Evolutionary conservation across 352 stramenopile genomes (phyloP).

Genomic region (Sclerospora graminicola): DNA sequence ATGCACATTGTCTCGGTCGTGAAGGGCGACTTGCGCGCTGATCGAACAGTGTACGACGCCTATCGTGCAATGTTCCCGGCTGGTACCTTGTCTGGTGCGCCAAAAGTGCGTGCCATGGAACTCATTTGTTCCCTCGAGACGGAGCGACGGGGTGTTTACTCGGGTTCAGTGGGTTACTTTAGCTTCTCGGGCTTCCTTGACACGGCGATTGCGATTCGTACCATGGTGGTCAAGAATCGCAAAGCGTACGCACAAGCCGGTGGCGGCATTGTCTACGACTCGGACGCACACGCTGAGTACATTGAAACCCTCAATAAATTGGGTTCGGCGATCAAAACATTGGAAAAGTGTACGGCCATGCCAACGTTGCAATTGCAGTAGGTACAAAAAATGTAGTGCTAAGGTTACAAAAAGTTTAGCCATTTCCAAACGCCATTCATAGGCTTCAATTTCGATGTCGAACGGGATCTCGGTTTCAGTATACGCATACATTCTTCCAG

Average conservation of each 20-base stretch:
- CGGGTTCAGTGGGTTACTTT: constrained; percentile 81
- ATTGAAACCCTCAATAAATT: constrained; percentile 87
- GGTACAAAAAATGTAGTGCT: too few species aligned
- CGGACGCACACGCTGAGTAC: constrained; percentile 78
- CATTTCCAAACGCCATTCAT: too few species aligned
- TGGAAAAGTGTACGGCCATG: constrained; percentile 58
- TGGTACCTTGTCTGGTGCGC: constrained; percentile 79
- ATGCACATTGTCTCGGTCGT: constrained; percentile 89
- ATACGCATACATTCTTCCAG: not conserved
- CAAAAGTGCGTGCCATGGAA: constrained; percentile 87
- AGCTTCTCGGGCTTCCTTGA: constrained; percentile 82
- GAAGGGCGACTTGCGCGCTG: constrained; percentile 65
- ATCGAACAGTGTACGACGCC: constrained; percentile 83
- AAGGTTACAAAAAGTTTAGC: too few species aligned
- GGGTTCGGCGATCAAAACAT: constrained; percentile 67
- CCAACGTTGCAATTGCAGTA: too few species aligned
- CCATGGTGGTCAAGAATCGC: constrained; percentile 70
- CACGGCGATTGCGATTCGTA: constrained; percentile 85
- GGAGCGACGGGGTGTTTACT: constrained; percentile 78
- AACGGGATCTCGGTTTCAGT: too few species aligned
- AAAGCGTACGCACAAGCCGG: constrained; percentile 81
- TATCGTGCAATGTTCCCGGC: constrained; percentile 84
- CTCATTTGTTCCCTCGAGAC: constrained; percentile 79
- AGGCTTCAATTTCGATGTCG: too few species aligned
- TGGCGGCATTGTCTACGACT: constrained; percentile 86